A percentile compares a stretch with the other conserved stretches of the same genome.
phyloP scores from a whole-genome alignment of 805 yeast species.

The Metschnikowia colocasiae region DNA sequence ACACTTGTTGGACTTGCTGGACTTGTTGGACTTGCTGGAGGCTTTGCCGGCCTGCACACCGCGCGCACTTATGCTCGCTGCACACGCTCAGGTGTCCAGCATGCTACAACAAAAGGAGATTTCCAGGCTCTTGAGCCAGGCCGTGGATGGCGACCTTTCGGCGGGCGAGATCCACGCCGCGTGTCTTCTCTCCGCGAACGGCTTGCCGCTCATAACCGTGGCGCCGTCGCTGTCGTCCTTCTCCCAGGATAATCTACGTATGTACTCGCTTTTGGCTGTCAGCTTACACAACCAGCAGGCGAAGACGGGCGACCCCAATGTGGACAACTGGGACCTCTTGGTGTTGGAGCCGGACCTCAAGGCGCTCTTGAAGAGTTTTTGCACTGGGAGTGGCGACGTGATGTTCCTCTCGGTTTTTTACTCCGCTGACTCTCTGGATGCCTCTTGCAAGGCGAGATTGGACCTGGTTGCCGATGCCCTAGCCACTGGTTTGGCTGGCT shows the following conservation, averaged over 20 bases:
- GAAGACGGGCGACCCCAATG: constrained; percentile 11
- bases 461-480: constrained; percentile 31
- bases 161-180: constrained; percentile 17
- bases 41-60: background rate
- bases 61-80: background rate
- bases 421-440: constrained; percentile 24
- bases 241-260: constrained; percentile 29
- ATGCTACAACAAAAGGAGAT: constrained; percentile 43
- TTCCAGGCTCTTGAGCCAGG: constrained; percentile 33
- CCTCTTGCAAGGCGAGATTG: constrained; percentile 34
- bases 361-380: constrained; percentile 25
- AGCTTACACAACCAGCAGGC: constrained; percentile 23
- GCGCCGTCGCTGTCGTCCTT: constrained; percentile 18
- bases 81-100: too few species aligned
- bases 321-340: constrained; percentile 27
- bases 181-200: constrained; percentile 34
- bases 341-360: constrained; percentile 29
- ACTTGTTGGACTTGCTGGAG: too few species aligned
- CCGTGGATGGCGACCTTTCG: constrained; percentile 24
- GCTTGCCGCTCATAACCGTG: constrained; percentile 41
- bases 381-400: constrained; percentile 10
- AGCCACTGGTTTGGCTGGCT: constrained; percentile 34
- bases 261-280: constrained; percentile 35
- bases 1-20: too few species aligned
- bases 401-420: constrained; percentile 35